Base-by-base conservation (phyloP, 2,329 filamentous ascomycete genomes). In the Hymenoscyphus fraxineus region DNA sequence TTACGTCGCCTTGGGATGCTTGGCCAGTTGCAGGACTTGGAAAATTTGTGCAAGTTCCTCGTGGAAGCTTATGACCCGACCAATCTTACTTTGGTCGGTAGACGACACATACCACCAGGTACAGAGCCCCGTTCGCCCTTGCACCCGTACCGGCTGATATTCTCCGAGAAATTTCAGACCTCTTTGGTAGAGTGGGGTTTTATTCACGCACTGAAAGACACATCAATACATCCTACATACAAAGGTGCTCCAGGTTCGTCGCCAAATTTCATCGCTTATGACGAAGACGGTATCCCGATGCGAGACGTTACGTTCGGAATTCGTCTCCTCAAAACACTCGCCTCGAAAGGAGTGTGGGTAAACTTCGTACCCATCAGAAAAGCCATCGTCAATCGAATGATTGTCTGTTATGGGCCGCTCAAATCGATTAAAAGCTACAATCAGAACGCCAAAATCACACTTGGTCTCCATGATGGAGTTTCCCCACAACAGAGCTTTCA, bases 1-100 rank as follows among this genome's bases (percentile, higher is more conserved):
- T 71, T 89, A 54, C 83, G 83, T 57, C 81, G 86, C 35, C 80
- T 85, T 57, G 87, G 86, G 3, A 88, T 86, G 83, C 73, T 77
- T 9, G 77, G 81, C 7, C 78, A 80, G 16, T 80, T 85, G 70
- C 71, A 80, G 15, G 81, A 84, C 39, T 75, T 88, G 6, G 78
- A 79, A 64, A 78, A 79, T 27, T 76, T 87, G 69, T 82, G 55
- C 83, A 80, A 83, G 6, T 72, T 69, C 58, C 78, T 89, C 3
- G 77, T 79, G 6, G 71, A 71, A 10, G 76, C 44, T 22, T 51
- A 51, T 51, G n/a, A 51, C 44, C 44, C 44, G 12, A 22, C 44
- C 44, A 51, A 51, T 19, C 44, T n/a, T 35, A 35, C 35, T 10
- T 4, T n/a, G 22, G 3, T 3, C 44, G 22, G n/a, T 19, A 58